Conservation (phyloP, 805 yeast genomes). For the Metschnikowia kunwiensis region DNA sequence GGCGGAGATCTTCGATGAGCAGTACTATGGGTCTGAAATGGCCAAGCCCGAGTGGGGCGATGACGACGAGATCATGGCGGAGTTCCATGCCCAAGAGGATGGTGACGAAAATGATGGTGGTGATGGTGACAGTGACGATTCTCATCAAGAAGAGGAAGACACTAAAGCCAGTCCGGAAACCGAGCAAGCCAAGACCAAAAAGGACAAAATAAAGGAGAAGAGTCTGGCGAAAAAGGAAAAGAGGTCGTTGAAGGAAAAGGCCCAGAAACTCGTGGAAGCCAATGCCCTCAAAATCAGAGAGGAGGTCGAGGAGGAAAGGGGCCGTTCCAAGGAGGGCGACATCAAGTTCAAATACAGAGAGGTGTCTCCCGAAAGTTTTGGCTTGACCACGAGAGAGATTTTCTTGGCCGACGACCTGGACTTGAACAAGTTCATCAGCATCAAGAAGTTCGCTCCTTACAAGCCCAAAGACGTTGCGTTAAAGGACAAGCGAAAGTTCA, state of each 20-base stretch:
- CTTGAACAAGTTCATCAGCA: constrained; percentile 78
- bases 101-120: constrained; percentile 11
- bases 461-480: constrained; percentile 67
- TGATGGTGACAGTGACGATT: constrained; percentile 12
- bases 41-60: constrained; percentile 65
- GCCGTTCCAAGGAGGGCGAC: constrained; percentile 43
- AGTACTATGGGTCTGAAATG: constrained; percentile 55
- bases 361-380: constrained; percentile 92
- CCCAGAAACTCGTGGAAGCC: constrained; percentile 74
- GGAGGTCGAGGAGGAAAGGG: constrained; percentile 61
- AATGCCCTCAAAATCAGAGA: constrained; percentile 64
- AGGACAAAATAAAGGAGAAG: constrained; percentile 56
- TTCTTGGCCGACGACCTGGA: constrained; percentile 84
- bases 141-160: constrained; percentile 24
- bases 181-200: constrained; percentile 43
- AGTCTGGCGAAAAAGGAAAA: constrained; percentile 59
- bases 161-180: constrained; percentile 15
- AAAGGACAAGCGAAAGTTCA: constrained; percentile 79
- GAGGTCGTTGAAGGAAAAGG: constrained; percentile 58
- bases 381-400: constrained; percentile 81
- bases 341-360: constrained; percentile 81
- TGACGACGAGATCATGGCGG: constrained; percentile 40
- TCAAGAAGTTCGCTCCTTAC: constrained; percentile 92
- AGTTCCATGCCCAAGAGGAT: constrained; percentile 21
- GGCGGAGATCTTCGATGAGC: constrained; percentile 82